Percentiles rank a stretch among this genome's conserved stretches.
These are phyloP conservation scores for Colletotrichum siamense DNA, from an alignment of 2,329 filamentous ascomycete genomes.

Conservation along the genomic window DNA sequence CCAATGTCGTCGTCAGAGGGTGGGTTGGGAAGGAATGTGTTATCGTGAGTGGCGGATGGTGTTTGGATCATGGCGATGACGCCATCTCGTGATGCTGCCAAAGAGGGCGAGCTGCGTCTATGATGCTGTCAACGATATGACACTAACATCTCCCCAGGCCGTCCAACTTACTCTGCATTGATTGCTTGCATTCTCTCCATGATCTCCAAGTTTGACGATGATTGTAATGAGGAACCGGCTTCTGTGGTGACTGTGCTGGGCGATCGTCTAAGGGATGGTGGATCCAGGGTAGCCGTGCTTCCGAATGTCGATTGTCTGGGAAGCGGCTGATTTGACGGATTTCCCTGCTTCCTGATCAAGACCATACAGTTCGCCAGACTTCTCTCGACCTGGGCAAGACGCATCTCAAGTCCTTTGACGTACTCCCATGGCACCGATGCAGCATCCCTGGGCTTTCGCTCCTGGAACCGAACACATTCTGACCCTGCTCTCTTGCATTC, in stretches of 20 bases:
- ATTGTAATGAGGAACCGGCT: background rate
- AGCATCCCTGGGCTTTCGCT: background rate
- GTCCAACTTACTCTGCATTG: background rate
- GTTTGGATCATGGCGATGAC: background rate
- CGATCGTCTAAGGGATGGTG: background rate
- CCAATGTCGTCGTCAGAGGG: background rate
- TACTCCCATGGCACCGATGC: conserved; percentile 2
- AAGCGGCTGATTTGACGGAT: background rate
- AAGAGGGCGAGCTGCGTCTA: background rate
- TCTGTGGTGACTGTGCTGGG: background rate
- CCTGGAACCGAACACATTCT: background rate
- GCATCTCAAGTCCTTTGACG: background rate
- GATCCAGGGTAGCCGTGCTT: background rate
- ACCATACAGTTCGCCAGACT: background rate
- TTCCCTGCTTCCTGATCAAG: background rate
- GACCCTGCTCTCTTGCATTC: background rate
- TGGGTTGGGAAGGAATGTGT: background rate
- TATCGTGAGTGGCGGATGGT: background rate
- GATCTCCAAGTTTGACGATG: background rate
- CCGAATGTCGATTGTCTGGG: background rate
- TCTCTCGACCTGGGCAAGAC: background rate
- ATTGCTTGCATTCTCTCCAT: background rate
- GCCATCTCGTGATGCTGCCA: background rate
- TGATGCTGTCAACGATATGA: background rate
- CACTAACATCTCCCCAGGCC: background rate